Conservation (phyloP, 805 yeast genomes). For the Starmerella lactis-condensi region DNA sequence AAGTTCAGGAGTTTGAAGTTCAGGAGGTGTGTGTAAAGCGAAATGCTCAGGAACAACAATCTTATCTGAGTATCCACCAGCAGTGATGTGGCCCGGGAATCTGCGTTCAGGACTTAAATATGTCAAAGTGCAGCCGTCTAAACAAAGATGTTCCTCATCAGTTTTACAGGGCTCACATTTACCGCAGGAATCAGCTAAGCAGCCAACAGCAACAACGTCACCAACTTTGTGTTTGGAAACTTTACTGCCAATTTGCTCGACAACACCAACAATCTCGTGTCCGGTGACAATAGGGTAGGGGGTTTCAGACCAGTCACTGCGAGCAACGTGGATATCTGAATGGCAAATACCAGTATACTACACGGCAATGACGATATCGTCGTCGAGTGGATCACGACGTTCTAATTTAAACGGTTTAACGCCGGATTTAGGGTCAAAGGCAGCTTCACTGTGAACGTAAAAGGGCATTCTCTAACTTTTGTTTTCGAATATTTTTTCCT, state of each 20-base stretch:
- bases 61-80: constrained; percentile 28
- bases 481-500: too few species aligned
- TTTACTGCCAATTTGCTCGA: constrained; percentile 36
- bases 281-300: constrained; percentile 29
- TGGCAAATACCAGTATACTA: constrained; percentile 32
- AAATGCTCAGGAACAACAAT: constrained; percentile 36
- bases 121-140: constrained; percentile 28
- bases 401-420: constrained; percentile 7
- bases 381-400: constrained; percentile 11
- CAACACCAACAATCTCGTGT: constrained; percentile 28
- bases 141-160: constrained; percentile 42
- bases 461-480: constrained; percentile 6
- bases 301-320: constrained; percentile 33
- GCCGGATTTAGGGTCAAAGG: not conserved
- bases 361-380: constrained; percentile 22
- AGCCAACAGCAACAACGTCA: constrained; percentile 68
- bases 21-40: constrained; percentile 45
- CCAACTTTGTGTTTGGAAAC: constrained; percentile 37
- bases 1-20: constrained; percentile 26
- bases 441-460: constrained; percentile 10
- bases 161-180: constrained; percentile 40
- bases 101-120: constrained; percentile 25
- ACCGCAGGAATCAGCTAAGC: constrained; percentile 42
- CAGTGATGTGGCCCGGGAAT: constrained; percentile 43
- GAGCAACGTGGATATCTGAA: constrained; percentile 35